These are phyloP conservation scores for Chalciporus piperatus DNA, from an alignment of 768 basidiomycete species.

Conservation along the genomic window DNA sequence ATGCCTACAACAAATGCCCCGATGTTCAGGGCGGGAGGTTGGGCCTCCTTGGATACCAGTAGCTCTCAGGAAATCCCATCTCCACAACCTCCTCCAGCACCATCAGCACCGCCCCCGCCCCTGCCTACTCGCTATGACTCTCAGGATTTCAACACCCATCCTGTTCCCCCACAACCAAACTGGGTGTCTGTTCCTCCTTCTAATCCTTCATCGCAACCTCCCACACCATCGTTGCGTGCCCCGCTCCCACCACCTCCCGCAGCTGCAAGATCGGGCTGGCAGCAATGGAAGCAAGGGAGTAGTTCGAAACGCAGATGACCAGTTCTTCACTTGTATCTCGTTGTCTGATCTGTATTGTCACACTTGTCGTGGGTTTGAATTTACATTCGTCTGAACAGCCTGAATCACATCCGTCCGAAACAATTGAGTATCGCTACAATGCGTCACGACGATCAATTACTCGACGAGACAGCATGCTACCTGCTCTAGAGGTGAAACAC, in stretches of 20 bases:
- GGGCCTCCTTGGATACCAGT: constrained; percentile 61
- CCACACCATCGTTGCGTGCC: constrained; percentile 9
- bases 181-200: constrained; percentile 4
- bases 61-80: constrained; percentile 30
- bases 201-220: constrained; percentile 11
- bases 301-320: constrained; percentile 20
- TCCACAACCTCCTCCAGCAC: constrained; percentile 17
- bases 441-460: neutral
- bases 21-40: constrained; percentile 59
- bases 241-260: constrained; percentile 21
- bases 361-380: constrained; percentile 3
- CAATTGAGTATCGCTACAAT: constrained; percentile 15
- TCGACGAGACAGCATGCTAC: constrained; percentile 19
- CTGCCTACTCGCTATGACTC: constrained; percentile 8
- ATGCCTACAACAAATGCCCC: constrained; percentile 33
- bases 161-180: constrained; percentile 5
- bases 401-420: neutral
- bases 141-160: constrained; percentile 9
- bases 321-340: neutral
- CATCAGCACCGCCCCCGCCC: constrained; percentile 1
- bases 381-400: neutral
- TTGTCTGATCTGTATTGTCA: neutral
- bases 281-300: constrained; percentile 42
- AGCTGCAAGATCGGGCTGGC: constrained; percentile 47
- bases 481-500: constrained; percentile 21